Base-by-base conservation (phyloP, 495 filamentous ascomycete genomes). In the Monascus purpureus region DNA sequence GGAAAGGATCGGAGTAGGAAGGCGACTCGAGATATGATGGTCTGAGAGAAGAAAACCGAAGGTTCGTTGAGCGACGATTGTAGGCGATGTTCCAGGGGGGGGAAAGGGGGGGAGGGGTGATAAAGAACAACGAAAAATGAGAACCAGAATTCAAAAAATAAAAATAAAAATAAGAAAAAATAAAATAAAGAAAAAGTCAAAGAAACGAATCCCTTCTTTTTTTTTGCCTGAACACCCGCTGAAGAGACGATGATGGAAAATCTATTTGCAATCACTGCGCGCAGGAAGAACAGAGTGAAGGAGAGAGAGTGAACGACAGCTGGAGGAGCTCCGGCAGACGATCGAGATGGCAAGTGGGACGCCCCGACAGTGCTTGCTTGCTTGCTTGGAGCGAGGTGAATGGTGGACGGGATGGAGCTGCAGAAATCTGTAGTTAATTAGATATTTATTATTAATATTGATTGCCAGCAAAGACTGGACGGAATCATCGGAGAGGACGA, bases 1-100 rank as follows among this genome's bases (percentile, higher is more conserved):
- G 50, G 50, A 40, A 42, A 49, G 50, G 50, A 44, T 34, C 29
- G 29, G 42, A 38, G 46, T 25, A 33, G 37, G 22, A 40, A 37
- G 29, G 28, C 32, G 29, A 31, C 33, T 31, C 25, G 18, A 23
- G 34, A 35, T 11, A 46, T 39, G 27, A 40, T 38, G 19, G 15
- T 19, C 27, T 15, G 13, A 22, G 29, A 26, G 28, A 24, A 26
- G 27, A 6, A 29, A 37, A 28, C 14, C 16, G 17, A 32, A 13
- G 14, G 7, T n/a, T n/a, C n/a, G n/a, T n/a, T n/a, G n/a, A n/a
- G n/a, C n/a, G n/a, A n/a, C n/a, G n/a, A n/a, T n/a, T n/a, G n/a
- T n/a, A n/a, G n/a, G n/a, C n/a, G n/a, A n/a, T n/a, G n/a, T n/a
- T n/a, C n/a, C n/a, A n/a, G n/a, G n/a, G n/a, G n/a, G n/a, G n/a